Base-by-base conservation (phyloP, 768 basidiomycete genomes). In the Dentipellis fragilis region DNA sequence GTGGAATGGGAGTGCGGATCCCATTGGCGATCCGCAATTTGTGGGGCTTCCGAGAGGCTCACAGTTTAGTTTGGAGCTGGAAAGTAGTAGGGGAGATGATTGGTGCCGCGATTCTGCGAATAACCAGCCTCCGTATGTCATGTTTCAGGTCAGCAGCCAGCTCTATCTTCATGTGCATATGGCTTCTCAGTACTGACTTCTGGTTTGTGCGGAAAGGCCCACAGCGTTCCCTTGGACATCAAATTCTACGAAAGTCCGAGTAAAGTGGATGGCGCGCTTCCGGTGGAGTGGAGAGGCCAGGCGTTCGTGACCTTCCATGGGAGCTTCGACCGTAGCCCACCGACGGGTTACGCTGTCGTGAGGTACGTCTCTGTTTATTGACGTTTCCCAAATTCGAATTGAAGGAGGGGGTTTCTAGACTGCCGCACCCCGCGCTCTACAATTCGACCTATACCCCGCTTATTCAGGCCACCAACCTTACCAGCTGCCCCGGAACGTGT, bases 251-350 rank as follows among this genome's bases (percentile, higher is more conserved):
- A 55, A 6, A 57, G 59, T 0, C 48, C 45, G 39, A 22, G 19
- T 45, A n/a, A 7, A 9, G 14, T 9, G 9, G n/a, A 19, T 16
- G 54, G 8, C 19, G 59, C 65, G 16, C 69, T 75, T 49, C 71
- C 73, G 2, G 54, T 50, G 9, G 56, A 59, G 10, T 67, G 68
- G 49, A 54, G 52, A 22, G 67, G 67, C 1, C 68, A 74, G 52
- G 71, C 73, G 1, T 73, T 75, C 58, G 72, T 75, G n/a, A 73
- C 73, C 1, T 76, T 76, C 67, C 75, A 72, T 51, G 76, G 76
- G 2, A 75, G 73, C 4, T 73, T 73, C 52, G 54, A 75, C 47
- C 63, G 75, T 7, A 59, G 57, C 8, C 74, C 74, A 12, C 75
- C 75, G 3, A 76, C 75, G 4, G 75, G 75, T 7, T 77, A 77